Conservation (phyloP, 2,329 filamentous ascomycete genomes). For the Fusarium sterilihyphosum region DNA sequence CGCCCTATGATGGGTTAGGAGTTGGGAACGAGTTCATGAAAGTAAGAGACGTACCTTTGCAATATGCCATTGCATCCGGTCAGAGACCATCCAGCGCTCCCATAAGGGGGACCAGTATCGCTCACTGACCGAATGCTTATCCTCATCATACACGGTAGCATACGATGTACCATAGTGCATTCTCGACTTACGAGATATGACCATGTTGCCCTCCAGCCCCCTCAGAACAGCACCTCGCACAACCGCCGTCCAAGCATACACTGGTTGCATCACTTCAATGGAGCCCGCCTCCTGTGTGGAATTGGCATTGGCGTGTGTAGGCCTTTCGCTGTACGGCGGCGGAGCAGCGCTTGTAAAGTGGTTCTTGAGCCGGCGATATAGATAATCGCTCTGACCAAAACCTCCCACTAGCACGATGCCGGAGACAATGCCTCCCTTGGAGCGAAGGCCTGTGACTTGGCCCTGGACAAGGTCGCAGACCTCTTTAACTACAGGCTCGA, state of each 20-base stretch:
- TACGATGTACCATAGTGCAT: constrained; percentile 86
- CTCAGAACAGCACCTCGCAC: constrained; percentile 80
- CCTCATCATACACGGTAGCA: constrained; percentile 81
- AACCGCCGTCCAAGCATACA: constrained; percentile 85
- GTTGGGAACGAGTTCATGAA: neutral
- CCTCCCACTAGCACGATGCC: constrained; percentile 86
- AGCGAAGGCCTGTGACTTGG: constrained; percentile 71
- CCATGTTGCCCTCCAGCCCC: constrained; percentile 81
- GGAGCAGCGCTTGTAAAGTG: constrained; percentile 71
- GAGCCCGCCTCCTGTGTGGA: constrained; percentile 61
- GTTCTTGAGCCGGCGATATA: constrained; percentile 75
- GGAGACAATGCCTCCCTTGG: constrained; percentile 70
- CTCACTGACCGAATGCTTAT: constrained; percentile 76
- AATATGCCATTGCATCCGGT: constrained; percentile 89
- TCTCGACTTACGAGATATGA: constrained; percentile 76
- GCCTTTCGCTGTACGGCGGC: constrained; percentile 73
- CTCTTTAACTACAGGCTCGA: constrained; percentile 78
- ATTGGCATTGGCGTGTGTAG: constrained; percentile 68
- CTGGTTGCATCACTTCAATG: constrained; percentile 83
- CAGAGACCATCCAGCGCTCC: constrained; percentile 85
- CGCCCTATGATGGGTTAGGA: constrained; percentile 62
- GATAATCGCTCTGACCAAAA: constrained; percentile 82
- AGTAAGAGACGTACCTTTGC: constrained; percentile 66
- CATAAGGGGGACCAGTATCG: constrained; percentile 83
- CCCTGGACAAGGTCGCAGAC: constrained; percentile 75